phyloP scores from a whole-genome alignment of 1,284 basidiomycete genomes.

The Abortiporus biennis region DNA sequence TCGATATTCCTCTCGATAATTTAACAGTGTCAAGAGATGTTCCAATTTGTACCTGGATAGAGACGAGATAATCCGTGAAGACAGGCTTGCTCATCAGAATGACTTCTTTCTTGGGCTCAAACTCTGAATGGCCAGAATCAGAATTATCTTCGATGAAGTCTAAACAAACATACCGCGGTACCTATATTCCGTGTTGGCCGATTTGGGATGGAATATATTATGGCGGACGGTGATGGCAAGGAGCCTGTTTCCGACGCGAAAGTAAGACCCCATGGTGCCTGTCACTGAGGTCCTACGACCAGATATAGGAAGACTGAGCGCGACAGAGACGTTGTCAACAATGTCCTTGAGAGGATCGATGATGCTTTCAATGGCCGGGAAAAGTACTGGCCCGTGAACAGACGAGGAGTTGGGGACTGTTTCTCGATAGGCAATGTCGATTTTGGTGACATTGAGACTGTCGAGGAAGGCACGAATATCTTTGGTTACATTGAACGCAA shows the following conservation, averaged over 20 bases:
- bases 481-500: constrained; percentile 23
- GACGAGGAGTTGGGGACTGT: constrained; percentile 10
- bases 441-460: constrained; percentile 17
- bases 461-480: constrained; percentile 24
- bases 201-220: constrained; percentile 17
- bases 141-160: constrained; percentile 19
- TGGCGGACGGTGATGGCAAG: constrained; percentile 22
- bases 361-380: constrained; percentile 12
- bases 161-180: constrained; percentile 18
- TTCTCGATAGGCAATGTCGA: constrained; percentile 27
- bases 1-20: constrained; percentile 15
- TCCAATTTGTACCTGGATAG: constrained; percentile 27
- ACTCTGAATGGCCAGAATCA: constrained; percentile 21
- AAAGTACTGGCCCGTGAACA: constrained; percentile 18
- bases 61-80: constrained; percentile 25
- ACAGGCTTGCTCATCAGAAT: constrained; percentile 29
- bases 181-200: constrained; percentile 16
- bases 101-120: constrained; percentile 29
- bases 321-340: constrained; percentile 20
- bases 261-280: constrained; percentile 22
- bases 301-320: constrained; percentile 21
- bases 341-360: constrained; percentile 20
- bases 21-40: constrained; percentile 16
- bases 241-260: constrained; percentile 16
- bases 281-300: constrained; percentile 17